phyloP scores from a whole-genome alignment of 495 filamentous ascomycete genomes.

The Annulohypoxylon moriforme region DNA sequence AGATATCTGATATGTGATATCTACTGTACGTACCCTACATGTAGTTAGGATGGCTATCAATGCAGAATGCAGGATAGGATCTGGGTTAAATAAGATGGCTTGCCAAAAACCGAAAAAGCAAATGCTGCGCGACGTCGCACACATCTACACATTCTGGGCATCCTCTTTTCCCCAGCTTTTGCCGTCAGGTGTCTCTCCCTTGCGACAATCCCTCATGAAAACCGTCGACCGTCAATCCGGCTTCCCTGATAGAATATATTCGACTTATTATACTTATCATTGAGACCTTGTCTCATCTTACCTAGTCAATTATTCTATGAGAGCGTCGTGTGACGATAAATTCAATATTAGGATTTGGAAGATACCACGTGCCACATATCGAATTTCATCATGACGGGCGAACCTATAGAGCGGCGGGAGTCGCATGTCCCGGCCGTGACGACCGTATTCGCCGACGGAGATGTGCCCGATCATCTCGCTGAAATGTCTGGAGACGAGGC shows the following conservation, averaged over 20 bases:
- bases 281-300: neutral
- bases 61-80: neutral
- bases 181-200: neutral
- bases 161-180: constrained; percentile 1
- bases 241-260: constrained; percentile 10
- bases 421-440: constrained; percentile 69
- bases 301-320: neutral
- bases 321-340: neutral
- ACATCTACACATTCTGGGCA: neutral
- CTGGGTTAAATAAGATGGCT: constrained; percentile 33
- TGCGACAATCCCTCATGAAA: constrained; percentile 1
- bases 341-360: neutral
- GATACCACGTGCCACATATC: neutral
- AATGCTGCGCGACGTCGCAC: constrained; percentile 20
- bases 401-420: constrained; percentile 9
- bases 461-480: constrained; percentile 61
- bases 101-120: constrained; percentile 11
- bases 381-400: constrained; percentile 23
- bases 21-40: too few relatives aligned
- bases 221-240: constrained; percentile 8
- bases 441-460: constrained; percentile 72
- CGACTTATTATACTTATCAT: neutral
- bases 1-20: neutral
- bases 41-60: constrained; percentile 12
- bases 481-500: constrained; percentile 70